Evolutionary conservation across 345 rosid species (phyloP).

Genomic region (Populus nigra): DNA sequence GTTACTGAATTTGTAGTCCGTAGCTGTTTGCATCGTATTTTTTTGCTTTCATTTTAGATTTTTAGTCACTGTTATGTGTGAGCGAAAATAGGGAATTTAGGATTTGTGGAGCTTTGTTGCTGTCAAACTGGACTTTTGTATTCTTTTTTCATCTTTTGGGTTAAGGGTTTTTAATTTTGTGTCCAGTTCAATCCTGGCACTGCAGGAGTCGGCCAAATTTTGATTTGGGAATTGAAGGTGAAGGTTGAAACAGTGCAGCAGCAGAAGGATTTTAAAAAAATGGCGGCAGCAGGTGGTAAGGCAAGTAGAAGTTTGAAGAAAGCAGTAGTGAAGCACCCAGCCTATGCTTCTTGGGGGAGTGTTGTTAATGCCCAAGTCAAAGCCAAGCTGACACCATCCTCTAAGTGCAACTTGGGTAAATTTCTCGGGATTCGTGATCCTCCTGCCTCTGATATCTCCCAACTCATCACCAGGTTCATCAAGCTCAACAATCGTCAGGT

Average conservation of each 20-base stretch:
- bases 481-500: constrained; percentile 53
- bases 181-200: background rate
- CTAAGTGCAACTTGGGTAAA: constrained; percentile 41
- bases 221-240: background rate
- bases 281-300: background rate
- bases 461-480: constrained; percentile 45
- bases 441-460: constrained; percentile 35
- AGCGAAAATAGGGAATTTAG: too few species aligned
- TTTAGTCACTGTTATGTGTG: too few species aligned
- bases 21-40: too few species aligned
- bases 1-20: too few species aligned
- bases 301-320: background rate
- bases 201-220: background rate
- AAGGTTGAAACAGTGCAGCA: background rate
- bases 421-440: constrained; percentile 38
- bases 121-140: too few species aligned
- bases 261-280: background rate
- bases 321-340: constrained; percentile 2
- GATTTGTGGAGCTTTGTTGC: too few species aligned
- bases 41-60: too few species aligned
- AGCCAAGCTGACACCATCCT: constrained; percentile 17
- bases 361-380: constrained; percentile 20
- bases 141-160: too few species aligned
- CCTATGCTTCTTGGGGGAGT: constrained; percentile 18
- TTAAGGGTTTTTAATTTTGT: too few species aligned